These are phyloP conservation scores for Streptanthus diversifolius DNA, from an alignment of 345 rosid species.

Conservation along the genomic window DNA sequence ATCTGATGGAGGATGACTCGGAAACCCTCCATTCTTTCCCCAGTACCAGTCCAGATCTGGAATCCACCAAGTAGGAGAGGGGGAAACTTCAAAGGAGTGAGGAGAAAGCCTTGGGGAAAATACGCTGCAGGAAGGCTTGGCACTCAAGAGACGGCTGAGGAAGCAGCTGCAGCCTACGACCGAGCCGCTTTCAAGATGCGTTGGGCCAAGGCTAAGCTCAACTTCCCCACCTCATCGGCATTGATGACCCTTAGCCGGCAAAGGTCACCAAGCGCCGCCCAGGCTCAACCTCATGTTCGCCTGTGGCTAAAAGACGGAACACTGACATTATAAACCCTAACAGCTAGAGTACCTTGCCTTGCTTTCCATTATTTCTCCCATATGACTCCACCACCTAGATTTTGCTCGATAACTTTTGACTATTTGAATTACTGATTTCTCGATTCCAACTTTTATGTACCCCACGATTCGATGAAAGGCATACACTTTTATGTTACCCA, in stretches of 20 bases:
- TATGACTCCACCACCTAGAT: neutral
- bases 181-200: conserved; percentile 28
- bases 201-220: conserved; percentile 27
- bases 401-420: neutral
- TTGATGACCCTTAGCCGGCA: neutral
- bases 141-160: conserved; percentile 33
- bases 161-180: conserved; percentile 29
- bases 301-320: neutral
- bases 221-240: conserved; percentile 27
- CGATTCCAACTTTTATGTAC: neutral
- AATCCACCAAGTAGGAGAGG: neutral
- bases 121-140: conserved; percentile 46
- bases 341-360: neutral
- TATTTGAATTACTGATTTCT: neutral
- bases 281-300: neutral
- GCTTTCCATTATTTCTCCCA: neutral
- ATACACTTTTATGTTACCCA: neutral
- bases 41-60: neutral
- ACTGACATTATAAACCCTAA: conserved; percentile 5
- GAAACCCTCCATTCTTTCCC: neutral
- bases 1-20: conserved; percentile 14
- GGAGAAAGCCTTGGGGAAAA: conserved; percentile 43
- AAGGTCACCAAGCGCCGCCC: neutral
- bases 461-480: neutral
- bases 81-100: conserved; percentile 15